A percentile compares a stretch with the other conserved stretches of the same genome.
Evolutionary conservation across 805 yeast species (phyloP).

Genomic region (Saturnispora bothae): DNA sequence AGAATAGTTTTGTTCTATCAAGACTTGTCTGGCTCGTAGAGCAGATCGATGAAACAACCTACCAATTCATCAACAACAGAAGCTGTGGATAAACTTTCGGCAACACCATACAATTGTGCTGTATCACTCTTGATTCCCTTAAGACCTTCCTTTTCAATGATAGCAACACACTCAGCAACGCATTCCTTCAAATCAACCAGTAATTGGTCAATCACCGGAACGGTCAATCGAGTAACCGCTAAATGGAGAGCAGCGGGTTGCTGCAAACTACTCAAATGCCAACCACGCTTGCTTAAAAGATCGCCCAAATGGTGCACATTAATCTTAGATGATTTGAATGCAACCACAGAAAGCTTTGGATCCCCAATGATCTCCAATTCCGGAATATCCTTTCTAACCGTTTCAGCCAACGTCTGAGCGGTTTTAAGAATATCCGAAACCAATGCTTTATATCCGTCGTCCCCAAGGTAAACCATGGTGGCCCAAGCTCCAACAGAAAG

Average conservation of each 20-base stretch:
- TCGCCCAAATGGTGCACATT: conserved; percentile 79
- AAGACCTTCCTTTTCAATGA: conserved; percentile 11
- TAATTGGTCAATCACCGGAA: conserved; percentile 50
- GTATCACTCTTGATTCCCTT: conserved; percentile 39
- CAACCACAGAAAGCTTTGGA: conserved; percentile 72
- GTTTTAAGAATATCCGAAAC: conserved; percentile 59
- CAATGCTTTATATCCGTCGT: conserved; percentile 63
- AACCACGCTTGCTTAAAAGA: conserved; percentile 51
- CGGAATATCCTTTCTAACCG: conserved; percentile 37
- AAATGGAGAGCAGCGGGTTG: conserved; percentile 85
- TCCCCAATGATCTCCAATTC: conserved; percentile 71
- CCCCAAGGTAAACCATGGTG: conserved; percentile 72
- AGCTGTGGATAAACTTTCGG: conserved; percentile 76
- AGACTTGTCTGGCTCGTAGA: conserved; percentile 45
- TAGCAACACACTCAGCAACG: conserved; percentile 30
- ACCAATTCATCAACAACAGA: conserved; percentile 78
- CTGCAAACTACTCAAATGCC: conserved; percentile 87
- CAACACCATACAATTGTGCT: conserved; percentile 90
- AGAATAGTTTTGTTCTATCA: too few species aligned
- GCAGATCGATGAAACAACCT: conserved; percentile 68
- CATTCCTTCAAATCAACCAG: conserved; percentile 37
- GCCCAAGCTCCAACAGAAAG: conserved; percentile 98
- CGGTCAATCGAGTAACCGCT: conserved; percentile 72
- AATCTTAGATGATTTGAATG: conserved; percentile 55
- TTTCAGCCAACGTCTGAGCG: conserved; percentile 44